Conservation (phyloP, 23 red algal genomes). For the Gracilaria vermiculophylla region DNA sequence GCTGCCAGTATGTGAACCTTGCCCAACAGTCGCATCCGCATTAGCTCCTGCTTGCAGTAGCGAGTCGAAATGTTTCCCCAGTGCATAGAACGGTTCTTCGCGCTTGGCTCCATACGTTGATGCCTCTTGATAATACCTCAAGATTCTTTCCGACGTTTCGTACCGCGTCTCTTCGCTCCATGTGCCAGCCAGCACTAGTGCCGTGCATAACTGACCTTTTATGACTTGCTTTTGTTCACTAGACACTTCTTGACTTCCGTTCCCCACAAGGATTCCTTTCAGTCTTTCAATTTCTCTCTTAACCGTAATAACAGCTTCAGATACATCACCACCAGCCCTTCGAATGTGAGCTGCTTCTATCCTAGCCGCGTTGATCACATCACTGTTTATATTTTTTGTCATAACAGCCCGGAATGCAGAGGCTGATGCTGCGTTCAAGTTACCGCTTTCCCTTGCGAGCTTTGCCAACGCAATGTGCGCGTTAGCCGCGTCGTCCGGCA, state of each 20-base stretch:
- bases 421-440: constrained; percentile 57
- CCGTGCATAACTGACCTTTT: constrained; percentile 12
- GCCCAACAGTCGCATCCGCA: background rate
- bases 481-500: constrained; percentile 36
- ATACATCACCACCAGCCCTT: background rate
- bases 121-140: constrained; percentile 63
- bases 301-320: background rate
- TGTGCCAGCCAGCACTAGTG: constrained; percentile 5
- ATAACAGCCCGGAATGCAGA: constrained; percentile 35
- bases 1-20: background rate
- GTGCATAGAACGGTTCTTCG: constrained; percentile 77
- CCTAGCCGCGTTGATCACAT: constrained; percentile 3
- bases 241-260: background rate
- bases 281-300: constrained; percentile 12
- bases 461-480: constrained; percentile 59
- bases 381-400: constrained; percentile 18
- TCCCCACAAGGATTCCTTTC: background rate
- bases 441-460: constrained; percentile 60
- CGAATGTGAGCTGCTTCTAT: constrained; percentile 18
- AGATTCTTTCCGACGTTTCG: constrained; percentile 52
- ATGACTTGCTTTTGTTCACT: background rate
- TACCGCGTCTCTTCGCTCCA: constrained; percentile 30
- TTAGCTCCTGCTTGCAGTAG: constrained; percentile 57
- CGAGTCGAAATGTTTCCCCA: constrained; percentile 78
- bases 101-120: background rate